Conservation (phyloP, 148 eudicot species). For the Polygonum aviculare region DNA sequence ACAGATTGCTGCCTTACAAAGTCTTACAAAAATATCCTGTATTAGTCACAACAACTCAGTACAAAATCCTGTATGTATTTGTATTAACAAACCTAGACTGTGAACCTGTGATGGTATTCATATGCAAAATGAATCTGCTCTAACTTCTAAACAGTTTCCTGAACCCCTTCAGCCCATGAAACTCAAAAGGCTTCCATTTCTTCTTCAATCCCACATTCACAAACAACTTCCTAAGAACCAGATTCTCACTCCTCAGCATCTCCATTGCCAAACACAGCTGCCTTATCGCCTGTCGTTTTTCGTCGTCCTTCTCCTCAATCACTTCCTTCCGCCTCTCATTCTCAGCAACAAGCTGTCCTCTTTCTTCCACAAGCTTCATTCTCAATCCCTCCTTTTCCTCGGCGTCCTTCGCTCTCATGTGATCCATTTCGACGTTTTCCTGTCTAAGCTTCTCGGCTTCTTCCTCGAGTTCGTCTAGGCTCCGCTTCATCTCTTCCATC, state of each 20-base stretch:
- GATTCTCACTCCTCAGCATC: constrained; percentile 58
- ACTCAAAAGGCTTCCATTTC: constrained; percentile 24
- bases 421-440: not conserved
- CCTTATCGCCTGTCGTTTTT: constrained; percentile 83
- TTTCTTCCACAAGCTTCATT: not conserved
- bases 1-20: not conserved
- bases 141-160: constrained; percentile 33
- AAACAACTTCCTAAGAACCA: constrained; percentile 33
- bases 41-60: not conserved
- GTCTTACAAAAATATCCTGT: not conserved
- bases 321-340: constrained; percentile 11
- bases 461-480: constrained; percentile 15
- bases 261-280: constrained; percentile 69
- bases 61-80: not conserved
- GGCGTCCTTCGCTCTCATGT: not conserved
- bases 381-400: not conserved
- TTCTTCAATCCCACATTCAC: constrained; percentile 30
- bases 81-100: not conserved
- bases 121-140: not conserved
- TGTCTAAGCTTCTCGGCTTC: constrained; percentile 5
- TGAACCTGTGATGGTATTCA: not conserved
- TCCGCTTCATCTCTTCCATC: constrained; percentile 10
- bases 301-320: constrained; percentile 61
- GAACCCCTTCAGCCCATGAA: constrained; percentile 27
- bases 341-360: not conserved